These are phyloP conservation scores for Setaria italica DNA, from an alignment of 202 grass and related monocot genomes.

Conservation along the genomic window DNA sequence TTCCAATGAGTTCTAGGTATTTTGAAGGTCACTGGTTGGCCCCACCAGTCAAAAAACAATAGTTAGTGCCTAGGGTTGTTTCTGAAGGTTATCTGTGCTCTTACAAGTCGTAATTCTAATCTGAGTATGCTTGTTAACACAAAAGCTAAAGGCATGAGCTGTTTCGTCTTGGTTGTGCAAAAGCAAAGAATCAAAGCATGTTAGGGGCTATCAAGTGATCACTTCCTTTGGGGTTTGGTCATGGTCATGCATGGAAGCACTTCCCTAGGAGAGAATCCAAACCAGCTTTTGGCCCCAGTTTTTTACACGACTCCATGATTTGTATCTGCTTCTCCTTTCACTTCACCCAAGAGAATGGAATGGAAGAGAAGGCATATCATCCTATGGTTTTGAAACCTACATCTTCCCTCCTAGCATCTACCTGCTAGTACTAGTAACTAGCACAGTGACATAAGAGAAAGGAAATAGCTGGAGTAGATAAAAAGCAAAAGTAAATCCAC, in stretches of 20 bases:
- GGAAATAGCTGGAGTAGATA: constrained; percentile 42
- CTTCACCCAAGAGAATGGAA: constrained; percentile 80
- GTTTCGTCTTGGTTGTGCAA: constrained; percentile 66
- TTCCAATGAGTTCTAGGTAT: constrained; percentile 1
- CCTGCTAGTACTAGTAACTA: constrained; percentile 50
- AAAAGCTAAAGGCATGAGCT: constrained; percentile 69
- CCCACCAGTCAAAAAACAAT: constrained; percentile 37
- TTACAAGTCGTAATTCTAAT: constrained; percentile 43
- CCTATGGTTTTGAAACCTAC: constrained; percentile 69
- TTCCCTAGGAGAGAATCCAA: constrained; percentile 92
- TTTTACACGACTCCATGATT: constrained; percentile 71
- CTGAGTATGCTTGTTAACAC: constrained; percentile 43
- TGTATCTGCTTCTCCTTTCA: constrained; percentile 68
- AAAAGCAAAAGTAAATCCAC: constrained; percentile 92
- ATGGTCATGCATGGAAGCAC: constrained; percentile 80
- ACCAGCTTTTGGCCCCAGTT: constrained; percentile 61
- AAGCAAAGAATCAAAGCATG: constrained; percentile 94
- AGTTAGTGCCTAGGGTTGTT: background rate
- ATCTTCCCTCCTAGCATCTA: constrained; percentile 54
- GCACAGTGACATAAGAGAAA: constrained; percentile 52
- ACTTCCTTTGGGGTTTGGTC: constrained; percentile 78
- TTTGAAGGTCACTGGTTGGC: constrained; percentile 32
- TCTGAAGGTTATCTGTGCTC: constrained; percentile 32
- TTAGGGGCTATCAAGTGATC: constrained; percentile 76
- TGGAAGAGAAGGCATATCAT: constrained; percentile 67